Base-by-base conservation (phyloP, 2,329 filamentous ascomycete genomes). In the Leptoxyphium fumago region DNA sequence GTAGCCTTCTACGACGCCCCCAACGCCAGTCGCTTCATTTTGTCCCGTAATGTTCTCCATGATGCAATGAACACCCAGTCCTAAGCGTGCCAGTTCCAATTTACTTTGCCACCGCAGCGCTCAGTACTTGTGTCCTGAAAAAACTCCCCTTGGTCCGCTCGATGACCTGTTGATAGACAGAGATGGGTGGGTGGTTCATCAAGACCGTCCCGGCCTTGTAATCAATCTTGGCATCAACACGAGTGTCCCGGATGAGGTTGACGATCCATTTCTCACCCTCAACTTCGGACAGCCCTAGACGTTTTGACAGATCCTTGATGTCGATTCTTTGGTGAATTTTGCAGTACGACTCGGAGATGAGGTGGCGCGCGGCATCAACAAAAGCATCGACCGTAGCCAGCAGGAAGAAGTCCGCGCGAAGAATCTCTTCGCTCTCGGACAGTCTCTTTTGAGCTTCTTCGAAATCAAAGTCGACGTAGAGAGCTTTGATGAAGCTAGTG, bases 261-360 rank as follows among this genome's bases (percentile, higher is more conserved):
- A 98, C 91, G 60, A 98, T 98, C 91, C 91, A 98, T 74, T 98
- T 98, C 78, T 98, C 91, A 58, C 91, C 91, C 61, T 96, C 91
- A 61, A 94, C 86, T 58, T 88, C 81, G 62, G 83, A 86, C 52
- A 98, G 75, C 52, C 89, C 91, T 48, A 98, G 79, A 63, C 91
- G 84, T 51, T 80, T 82, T 52, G 87, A 94, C 47, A 98, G 77
- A 58, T 96, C 91, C 67, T 88, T 87, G 65, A 98, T 96, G 65
- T 96, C 89, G 63, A 98, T 98, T 57, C 89, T 78, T 63, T 94
- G 87, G 67, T 96, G 93, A 64, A 98, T 98, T 78, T 96, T 96
- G 84, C 91, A 98, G 76, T 98, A 98, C 65, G 80, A 87, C 73
- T 98, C 91, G 44, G 89, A 96, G 64, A 98, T 96, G 48, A 98